Conservation (phyloP, 257 asterid species). For the Jaltomata sinuosa region DNA sequence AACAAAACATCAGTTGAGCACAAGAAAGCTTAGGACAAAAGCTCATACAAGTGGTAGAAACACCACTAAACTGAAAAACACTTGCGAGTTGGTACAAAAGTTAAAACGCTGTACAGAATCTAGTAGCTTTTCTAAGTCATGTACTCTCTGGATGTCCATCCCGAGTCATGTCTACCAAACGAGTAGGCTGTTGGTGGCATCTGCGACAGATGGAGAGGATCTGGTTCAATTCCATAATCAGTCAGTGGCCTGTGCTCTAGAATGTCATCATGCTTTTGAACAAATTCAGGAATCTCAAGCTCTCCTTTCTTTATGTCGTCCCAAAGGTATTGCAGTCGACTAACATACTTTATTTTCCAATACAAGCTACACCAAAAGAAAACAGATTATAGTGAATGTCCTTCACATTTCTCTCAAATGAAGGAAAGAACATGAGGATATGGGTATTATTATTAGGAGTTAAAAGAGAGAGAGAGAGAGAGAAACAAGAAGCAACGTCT, state of each 20-base stretch:
- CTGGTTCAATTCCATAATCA: slow-evolving; percentile 94
- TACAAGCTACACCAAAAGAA: slow-evolving; percentile 40
- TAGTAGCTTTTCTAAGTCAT: slow-evolving; percentile 20
- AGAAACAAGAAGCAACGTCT: neutral
- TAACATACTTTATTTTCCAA: slow-evolving; percentile 83
- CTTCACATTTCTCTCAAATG: neutral
- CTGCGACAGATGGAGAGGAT: slow-evolving; percentile 56
- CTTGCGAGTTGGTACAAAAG: neutral
- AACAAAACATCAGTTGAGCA: neutral
- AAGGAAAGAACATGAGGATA: neutral
- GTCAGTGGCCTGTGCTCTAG: slow-evolving; percentile 84
- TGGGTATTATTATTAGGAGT: too few relatives aligned
- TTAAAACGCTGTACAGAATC: neutral
- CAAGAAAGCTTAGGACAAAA: neutral
- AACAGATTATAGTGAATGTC: neutral
- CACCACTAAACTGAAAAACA: neutral
- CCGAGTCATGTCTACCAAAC: slow-evolving; percentile 47
- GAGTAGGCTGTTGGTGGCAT: slow-evolving; percentile 48
- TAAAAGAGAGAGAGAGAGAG: neutral
- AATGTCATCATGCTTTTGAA: slow-evolving; percentile 62
- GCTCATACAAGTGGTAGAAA: neutral
- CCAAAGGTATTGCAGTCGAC: slow-evolving; percentile 94
- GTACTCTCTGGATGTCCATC: slow-evolving; percentile 62
- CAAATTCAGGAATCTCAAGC: slow-evolving; percentile 80
- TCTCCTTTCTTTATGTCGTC: slow-evolving; percentile 77